Evolutionary conservation across 345 rosid genomes (phyloP), one percentile per base, ranked within the genome.

Genomic region (Brassica cretica): DNA sequence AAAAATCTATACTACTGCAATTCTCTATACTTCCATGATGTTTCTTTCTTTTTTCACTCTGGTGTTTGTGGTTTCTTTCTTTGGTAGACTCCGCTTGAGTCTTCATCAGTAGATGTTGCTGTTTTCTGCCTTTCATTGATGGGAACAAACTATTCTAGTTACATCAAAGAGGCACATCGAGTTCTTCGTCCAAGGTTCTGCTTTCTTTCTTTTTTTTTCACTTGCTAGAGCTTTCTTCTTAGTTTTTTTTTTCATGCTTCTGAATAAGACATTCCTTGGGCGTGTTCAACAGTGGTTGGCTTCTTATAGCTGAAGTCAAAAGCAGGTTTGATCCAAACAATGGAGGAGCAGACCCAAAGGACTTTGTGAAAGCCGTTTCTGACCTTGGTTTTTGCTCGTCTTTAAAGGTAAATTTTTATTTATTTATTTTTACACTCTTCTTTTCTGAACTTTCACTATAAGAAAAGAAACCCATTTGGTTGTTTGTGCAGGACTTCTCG

Each of bases 121-220:
- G 95, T 93, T 72, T 95, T 95, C 80, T 93, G 96, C 82, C 98
- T 95, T 78, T 95, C 98, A 35, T 84, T 93, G 71, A 93, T 95
- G 99, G 99, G 99, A 58, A 89, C 92, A 7, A 87, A 95, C 86
- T 95, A 87, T 73, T 81, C 87, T 27, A 91, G 84, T 76, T 95
- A 76, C 87, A 87, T 95, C 65, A 82, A 59, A 73, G 98, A 95
- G 77, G 99, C 99, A 5, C 78, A 83, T 78, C 82, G 98, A 80
- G 97, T 95, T 75, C 98, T 95, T 76, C 91, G 91, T 84, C 89
- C 98, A 71, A 86, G 94, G 99, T 95, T 68, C 46, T 71, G 39
- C 35, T 59, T 63, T 10, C 1, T 53, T 8, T 70, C 15, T 2
- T 2, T 62, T 12, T 0, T 1, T 27, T n/a, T 9, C 25, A 9